A percentile compares a stretch with the other conserved stretches of the same genome.
These are phyloP conservation scores for Carex parvula DNA, from an alignment of 176 grass and related monocot genomes.

Conservation along the genomic window DNA sequence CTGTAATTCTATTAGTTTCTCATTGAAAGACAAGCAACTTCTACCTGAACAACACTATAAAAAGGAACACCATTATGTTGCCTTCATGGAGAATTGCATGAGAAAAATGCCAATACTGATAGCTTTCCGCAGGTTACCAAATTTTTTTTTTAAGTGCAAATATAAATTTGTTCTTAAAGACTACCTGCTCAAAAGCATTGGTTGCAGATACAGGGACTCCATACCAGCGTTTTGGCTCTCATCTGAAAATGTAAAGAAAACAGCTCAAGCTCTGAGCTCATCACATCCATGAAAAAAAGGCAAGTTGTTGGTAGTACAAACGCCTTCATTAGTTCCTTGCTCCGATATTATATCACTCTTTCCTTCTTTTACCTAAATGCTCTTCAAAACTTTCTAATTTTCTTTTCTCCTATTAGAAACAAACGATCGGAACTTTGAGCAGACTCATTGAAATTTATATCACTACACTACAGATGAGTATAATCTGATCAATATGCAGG, in stretches of 20 bases:
- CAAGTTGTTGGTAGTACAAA: slow-evolving; percentile 20
- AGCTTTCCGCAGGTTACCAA: neutral
- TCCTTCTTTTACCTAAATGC: too few relatives aligned
- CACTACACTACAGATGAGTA: neutral
- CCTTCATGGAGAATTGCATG: slow-evolving; percentile 35
- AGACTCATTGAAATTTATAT: neutral
- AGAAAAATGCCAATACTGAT: slow-evolving; percentile 9
- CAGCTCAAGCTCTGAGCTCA: slow-evolving; percentile 10
- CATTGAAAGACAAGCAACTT: neutral
- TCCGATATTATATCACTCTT: neutral
- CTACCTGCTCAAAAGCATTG: slow-evolving; percentile 87
- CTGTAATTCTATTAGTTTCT: neutral
- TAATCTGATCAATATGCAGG: neutral
- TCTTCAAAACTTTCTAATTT: neutral
- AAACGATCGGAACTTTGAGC: neutral
- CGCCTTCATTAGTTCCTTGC: neutral
- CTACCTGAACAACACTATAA: slow-evolving; percentile 89
- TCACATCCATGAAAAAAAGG: neutral
- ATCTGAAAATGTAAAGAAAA: slow-evolving; percentile 38
- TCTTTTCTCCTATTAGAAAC: neutral
- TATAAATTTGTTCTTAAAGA: slow-evolving; percentile 12
- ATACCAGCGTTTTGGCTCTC: slow-evolving; percentile 77
- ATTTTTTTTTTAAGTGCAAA: neutral
- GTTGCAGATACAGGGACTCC: slow-evolving; percentile 82
- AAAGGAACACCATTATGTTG: slow-evolving; percentile 65